phyloP scores from a whole-genome alignment of 2,329 filamentous ascomycete genomes.

The Fusarium bulbicola region DNA sequence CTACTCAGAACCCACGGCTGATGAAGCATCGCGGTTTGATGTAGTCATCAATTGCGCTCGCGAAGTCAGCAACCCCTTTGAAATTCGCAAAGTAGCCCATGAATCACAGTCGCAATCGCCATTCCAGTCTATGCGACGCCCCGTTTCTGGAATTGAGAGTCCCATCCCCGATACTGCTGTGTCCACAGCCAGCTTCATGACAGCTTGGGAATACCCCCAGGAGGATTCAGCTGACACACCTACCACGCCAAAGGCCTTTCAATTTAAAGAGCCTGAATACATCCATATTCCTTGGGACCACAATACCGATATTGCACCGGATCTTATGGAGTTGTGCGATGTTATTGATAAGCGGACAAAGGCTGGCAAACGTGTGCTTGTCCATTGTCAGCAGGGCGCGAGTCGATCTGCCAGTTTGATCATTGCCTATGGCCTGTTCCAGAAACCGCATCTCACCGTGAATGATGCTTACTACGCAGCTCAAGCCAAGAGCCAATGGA shows the following conservation, averaged over 20 bases:
- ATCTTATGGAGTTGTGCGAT: slow-evolving; percentile 79
- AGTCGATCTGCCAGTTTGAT: slow-evolving; percentile 87
- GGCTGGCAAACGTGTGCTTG: slow-evolving; percentile 79
- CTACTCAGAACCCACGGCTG: slow-evolving; percentile 81
- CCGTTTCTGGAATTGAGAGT: slow-evolving; percentile 52
- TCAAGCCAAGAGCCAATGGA: slow-evolving; percentile 85
- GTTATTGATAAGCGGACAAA: slow-evolving; percentile 77
- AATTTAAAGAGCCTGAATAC: slow-evolving; percentile 74
- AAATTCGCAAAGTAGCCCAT: slow-evolving; percentile 43
- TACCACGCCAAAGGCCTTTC: slow-evolving; percentile 63
- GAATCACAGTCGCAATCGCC: slow-evolving; percentile 43
- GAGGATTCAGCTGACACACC: slow-evolving; percentile 58
- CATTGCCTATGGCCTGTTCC: slow-evolving; percentile 85
- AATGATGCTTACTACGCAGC: slow-evolving; percentile 86
- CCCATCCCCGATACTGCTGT: slow-evolving; percentile 62
- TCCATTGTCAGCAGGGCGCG: slow-evolving; percentile 88
- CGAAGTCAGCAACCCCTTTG: slow-evolving; percentile 82
- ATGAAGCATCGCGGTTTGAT: slow-evolving; percentile 81
- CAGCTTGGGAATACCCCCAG: slow-evolving; percentile 66
- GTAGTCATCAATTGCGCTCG: slow-evolving; percentile 86
- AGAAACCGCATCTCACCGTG: slow-evolving; percentile 78
- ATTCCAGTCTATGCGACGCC: slow-evolving; percentile 43
- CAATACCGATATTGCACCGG: slow-evolving; percentile 84
- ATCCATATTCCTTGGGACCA: slow-evolving; percentile 90
- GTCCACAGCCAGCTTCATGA: slow-evolving; percentile 66